Conservation (phyloP, 805 yeast genomes). For the Naumovozyma dairenensis region DNA sequence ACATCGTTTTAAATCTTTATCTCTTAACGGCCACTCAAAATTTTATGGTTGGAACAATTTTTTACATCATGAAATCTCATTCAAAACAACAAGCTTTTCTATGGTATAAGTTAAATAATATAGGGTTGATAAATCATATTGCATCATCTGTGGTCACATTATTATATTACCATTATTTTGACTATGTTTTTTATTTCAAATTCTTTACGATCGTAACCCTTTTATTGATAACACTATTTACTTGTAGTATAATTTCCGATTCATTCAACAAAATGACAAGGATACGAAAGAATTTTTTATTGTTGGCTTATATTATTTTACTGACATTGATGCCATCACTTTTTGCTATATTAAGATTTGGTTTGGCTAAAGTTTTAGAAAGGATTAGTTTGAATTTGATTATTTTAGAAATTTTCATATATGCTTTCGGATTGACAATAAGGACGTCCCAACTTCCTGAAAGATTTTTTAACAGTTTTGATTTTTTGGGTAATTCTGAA, state of each 20-base stretch:
- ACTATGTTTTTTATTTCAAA: conserved; percentile 24
- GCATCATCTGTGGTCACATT: conserved; percentile 46
- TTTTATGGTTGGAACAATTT: conserved; percentile 47
- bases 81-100: conserved; percentile 38
- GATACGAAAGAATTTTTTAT: conserved; percentile 48
- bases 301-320: conserved; percentile 52
- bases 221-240: conserved; percentile 46
- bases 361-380: conserved; percentile 35
- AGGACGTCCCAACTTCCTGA: conserved; percentile 74
- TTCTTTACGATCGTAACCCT: conserved; percentile 32
- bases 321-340: conserved; percentile 58
- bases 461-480: conserved; percentile 31
- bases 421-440: conserved; percentile 61
- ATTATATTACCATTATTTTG: conserved; percentile 34
- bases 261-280: conserved; percentile 47
- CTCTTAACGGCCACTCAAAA: conserved; percentile 46
- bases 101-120: conserved; percentile 59
- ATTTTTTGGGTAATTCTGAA: conserved; percentile 44
- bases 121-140: conserved; percentile 56
- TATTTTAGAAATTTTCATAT: conserved; percentile 53
- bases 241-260: conserved; percentile 49
- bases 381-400: conserved; percentile 51
- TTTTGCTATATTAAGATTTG: conserved; percentile 40
- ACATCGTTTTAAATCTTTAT: conserved; percentile 40
- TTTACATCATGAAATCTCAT: conserved; percentile 54